phyloP scores from a whole-genome alignment of 2,329 filamentous ascomycete species.

The Trichophyton verrucosum region DNA sequence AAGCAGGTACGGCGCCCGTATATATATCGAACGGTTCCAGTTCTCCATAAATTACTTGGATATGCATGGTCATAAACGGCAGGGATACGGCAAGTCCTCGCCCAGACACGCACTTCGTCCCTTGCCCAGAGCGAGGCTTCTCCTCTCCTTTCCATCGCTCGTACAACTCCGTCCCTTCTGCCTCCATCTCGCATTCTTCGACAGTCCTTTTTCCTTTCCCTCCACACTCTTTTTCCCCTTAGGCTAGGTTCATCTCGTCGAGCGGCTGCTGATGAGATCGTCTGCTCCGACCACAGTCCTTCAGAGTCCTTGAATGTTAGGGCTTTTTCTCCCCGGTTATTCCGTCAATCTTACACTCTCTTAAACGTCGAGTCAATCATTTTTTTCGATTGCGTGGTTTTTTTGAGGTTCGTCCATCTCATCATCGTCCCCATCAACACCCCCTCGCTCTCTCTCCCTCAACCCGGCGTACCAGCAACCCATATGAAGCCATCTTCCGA shows the following conservation, averaged over 20 bases:
- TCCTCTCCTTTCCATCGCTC: conserved; percentile 4
- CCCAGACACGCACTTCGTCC: conserved; percentile 2
- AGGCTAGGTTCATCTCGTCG: background rate
- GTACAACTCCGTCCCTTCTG: background rate
- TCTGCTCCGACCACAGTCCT: conserved; percentile 1
- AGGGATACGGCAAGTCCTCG: conserved; percentile 1
- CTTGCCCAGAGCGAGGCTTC: background rate
- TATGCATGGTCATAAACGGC: conserved; percentile 1
- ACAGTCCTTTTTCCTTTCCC: background rate
- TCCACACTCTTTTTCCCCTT: background rate
- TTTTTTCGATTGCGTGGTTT: background rate
- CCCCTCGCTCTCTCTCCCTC: background rate
- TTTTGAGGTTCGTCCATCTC: background rate
- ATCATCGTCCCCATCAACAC: background rate
- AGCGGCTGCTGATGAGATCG: conserved; percentile 1
- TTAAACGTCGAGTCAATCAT: background rate
- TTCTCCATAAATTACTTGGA: conserved; percentile 4
- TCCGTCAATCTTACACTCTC: background rate
- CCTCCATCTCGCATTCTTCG: background rate
- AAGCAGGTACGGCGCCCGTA: conserved; percentile 2
- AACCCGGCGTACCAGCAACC: background rate
- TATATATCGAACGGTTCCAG: background rate
- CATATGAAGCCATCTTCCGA: background rate
- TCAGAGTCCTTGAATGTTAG: background rate
- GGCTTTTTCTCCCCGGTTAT: background rate